These are phyloP conservation scores for Phytophthora aleatoria DNA, from an alignment of 352 stramenopile species.

Conservation along the genomic window DNA sequence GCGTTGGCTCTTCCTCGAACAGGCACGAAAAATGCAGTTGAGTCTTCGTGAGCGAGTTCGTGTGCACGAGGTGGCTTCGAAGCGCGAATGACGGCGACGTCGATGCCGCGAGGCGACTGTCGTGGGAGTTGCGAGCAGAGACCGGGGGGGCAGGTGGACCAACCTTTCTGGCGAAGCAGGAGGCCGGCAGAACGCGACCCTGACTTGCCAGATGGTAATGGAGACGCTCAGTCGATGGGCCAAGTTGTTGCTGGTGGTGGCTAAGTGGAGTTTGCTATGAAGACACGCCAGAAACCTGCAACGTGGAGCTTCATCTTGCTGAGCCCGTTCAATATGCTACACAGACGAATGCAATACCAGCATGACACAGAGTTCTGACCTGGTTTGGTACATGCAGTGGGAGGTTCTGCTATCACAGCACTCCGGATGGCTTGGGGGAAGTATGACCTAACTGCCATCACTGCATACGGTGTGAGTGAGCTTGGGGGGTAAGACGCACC, in stretches of 20 bases:
- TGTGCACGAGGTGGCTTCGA: conserved; percentile 15
- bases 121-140: conserved; percentile 15
- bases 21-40: conserved; percentile 25
- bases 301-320: conserved; percentile 5
- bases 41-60: conserved; percentile 20
- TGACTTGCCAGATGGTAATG: conserved; percentile 18
- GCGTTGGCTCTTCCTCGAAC: conserved; percentile 21
- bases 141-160: conserved; percentile 5
- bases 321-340: conserved; percentile 2
- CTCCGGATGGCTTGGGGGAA: not conserved
- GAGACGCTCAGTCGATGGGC: conserved; percentile 9
- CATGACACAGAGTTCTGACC: conserved; percentile 7
- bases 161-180: conserved; percentile 14
- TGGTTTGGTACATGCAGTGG: not conserved
- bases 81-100: conserved; percentile 17
- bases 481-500: not conserved
- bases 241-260: not conserved
- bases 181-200: conserved; percentile 3
- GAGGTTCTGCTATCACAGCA: not conserved
- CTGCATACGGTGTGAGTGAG: not conserved
- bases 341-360: not conserved
- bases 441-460: not conserved
- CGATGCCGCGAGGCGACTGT: conserved; percentile 18
- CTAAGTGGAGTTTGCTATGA: not conserved
- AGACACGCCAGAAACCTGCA: not conserved